These are phyloP conservation scores for Cornus controversa DNA, from an alignment of 148 eudicot genomes.

Conservation along the genomic window DNA sequence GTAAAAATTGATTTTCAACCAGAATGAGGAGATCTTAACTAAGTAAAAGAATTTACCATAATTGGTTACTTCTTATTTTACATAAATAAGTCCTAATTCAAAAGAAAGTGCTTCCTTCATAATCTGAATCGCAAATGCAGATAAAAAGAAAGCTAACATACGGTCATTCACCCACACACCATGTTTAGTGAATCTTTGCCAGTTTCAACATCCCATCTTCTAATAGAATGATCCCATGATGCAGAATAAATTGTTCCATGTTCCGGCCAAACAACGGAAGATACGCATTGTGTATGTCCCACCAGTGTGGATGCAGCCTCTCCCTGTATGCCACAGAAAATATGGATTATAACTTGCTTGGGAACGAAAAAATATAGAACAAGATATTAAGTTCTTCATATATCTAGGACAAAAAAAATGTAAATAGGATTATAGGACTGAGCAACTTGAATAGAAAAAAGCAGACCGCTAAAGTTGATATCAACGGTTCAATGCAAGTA, in stretches of 20 bases:
- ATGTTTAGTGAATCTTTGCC: conserved; percentile 71
- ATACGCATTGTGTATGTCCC: conserved; percentile 89
- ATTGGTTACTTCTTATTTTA: background rate
- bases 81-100: background rate
- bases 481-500: background rate
- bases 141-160: background rate
- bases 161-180: conserved; percentile 40
- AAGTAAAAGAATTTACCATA: background rate
- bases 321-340: conserved; percentile 46
- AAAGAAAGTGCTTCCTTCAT: background rate
- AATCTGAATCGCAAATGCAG: background rate
- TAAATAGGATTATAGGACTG: background rate
- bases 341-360: background rate
- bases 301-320: conserved; percentile 74
- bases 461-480: background rate
- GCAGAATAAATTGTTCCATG: conserved; percentile 81
- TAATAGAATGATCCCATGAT: conserved; percentile 92
- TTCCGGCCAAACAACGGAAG: conserved; percentile 84
- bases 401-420: background rate
- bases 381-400: background rate
- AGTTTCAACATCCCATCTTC: conserved; percentile 92
- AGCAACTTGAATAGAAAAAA: background rate
- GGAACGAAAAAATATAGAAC: background rate
- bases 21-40: background rate
- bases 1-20: too few species aligned